Evolutionary conservation across 805 yeast species (phyloP).

Genomic region (Yarrowia porcina): DNA sequence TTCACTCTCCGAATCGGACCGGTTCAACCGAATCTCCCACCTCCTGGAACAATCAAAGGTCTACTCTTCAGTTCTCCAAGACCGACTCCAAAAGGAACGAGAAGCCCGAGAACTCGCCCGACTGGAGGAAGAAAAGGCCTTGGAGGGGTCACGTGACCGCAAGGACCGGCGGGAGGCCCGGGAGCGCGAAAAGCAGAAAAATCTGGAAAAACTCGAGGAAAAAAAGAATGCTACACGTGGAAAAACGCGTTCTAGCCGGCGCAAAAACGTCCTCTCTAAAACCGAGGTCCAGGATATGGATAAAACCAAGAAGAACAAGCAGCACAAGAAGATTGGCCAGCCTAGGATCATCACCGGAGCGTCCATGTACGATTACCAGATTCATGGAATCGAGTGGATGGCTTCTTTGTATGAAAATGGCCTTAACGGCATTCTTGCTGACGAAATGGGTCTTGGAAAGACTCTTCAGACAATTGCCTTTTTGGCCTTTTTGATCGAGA

Average conservation of each 20-base stretch:
- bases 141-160: conserved; percentile 28
- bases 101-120: conserved; percentile 34
- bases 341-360: conserved; percentile 58
- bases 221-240: neutral
- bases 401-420: conserved; percentile 88
- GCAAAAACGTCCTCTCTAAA: neutral
- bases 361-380: conserved; percentile 72
- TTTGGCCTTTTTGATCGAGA: conserved; percentile 74
- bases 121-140: conserved; percentile 7
- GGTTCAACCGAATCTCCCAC: conserved; percentile 14
- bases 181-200: conserved; percentile 15
- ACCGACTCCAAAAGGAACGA: conserved; percentile 47
- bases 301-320: neutral
- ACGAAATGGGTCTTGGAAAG: conserved; percentile 97
- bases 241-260: neutral
- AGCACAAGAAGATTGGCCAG: conserved; percentile 40
- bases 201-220: neutral
- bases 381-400: conserved; percentile 90
- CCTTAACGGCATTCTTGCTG: conserved; percentile 90
- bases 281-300: neutral
- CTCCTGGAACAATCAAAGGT: conserved; percentile 84
- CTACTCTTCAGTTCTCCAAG: conserved; percentile 81
- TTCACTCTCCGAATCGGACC: conserved; percentile 6
- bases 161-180: conserved; percentile 22
- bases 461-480: conserved; percentile 85